Conservation (phyloP, 345 rosid species). For the Cardiospermum halicacabum region DNA sequence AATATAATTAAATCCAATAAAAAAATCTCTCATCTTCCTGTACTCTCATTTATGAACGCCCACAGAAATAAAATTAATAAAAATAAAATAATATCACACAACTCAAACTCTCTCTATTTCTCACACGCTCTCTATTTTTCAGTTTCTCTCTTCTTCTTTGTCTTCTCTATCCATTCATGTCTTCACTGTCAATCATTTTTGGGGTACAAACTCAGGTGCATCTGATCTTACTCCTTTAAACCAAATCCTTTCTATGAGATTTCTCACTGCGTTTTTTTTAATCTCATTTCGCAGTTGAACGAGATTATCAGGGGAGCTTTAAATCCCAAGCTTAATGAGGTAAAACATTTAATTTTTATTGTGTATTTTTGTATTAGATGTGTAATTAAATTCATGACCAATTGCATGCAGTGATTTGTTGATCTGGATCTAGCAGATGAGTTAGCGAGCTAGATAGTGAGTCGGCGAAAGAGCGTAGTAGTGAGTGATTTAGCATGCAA, state of each 20-base stretch:
- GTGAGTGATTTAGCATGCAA: too few species aligned
- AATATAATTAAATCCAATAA: too few species aligned
- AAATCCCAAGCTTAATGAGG: slow-evolving; percentile 7
- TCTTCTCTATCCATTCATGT: too few species aligned
- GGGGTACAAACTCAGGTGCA: neutral
- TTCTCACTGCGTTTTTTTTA: slow-evolving; percentile 13
- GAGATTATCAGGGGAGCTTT: neutral
- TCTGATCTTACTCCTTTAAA: too few species aligned
- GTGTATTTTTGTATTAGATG: slow-evolving; percentile 13
- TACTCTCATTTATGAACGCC: too few species aligned
- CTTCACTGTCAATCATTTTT: neutral
- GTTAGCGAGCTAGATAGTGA: slow-evolving; percentile 2
- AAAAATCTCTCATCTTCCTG: neutral
- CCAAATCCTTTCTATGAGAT: too few species aligned
- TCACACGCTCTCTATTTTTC: neutral
- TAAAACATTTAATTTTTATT: slow-evolving; percentile 13
- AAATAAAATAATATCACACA: neutral
- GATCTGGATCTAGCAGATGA: slow-evolving; percentile 43
- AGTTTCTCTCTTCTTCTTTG: neutral
- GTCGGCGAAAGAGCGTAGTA: too few species aligned
- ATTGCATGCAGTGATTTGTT: slow-evolving; percentile 6
- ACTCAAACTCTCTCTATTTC: neutral
- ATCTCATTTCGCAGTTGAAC: slow-evolving; percentile 19
- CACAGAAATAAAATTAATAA: neutral
- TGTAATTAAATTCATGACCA: neutral